A percentile compares a stretch with the other conserved stretches of the same genome.
phyloP scores from a whole-genome alignment of 1,139 yeast genomes.

The Candida glucosophila region DNA sequence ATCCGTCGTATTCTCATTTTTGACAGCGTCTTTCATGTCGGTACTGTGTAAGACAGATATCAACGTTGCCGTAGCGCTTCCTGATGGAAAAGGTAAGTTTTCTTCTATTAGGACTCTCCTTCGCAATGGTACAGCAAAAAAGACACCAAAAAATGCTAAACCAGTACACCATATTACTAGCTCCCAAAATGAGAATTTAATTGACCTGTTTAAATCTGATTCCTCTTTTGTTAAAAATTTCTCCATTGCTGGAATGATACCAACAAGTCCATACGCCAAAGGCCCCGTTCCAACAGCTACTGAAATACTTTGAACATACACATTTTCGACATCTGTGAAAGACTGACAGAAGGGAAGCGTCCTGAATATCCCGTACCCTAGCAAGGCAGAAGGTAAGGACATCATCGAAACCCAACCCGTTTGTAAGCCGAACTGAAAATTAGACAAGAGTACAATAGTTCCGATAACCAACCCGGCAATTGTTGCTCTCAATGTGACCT shows the following conservation, averaged over 20 bases:
- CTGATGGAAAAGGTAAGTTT: conserved; percentile 87
- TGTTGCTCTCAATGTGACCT: conserved; percentile 66
- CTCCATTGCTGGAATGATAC: conserved; percentile 95
- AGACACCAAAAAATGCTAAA: conserved; percentile 87
- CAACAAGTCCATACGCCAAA: conserved; percentile 86
- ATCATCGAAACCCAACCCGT: conserved; percentile 99
- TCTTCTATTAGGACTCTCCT: conserved; percentile 79
- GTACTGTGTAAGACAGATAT: conserved; percentile 80
- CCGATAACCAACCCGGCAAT: conserved; percentile 72
- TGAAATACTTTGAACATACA: conserved; percentile 82
- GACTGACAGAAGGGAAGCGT: conserved; percentile 35
- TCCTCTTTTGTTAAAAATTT: conserved; percentile 74
- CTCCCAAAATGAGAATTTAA: conserved; percentile 36
- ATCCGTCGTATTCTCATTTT: too few species aligned
- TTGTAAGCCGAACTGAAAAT: conserved; percentile 93
- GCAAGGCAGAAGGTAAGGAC: conserved; percentile 90
- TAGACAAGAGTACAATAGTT: conserved; percentile 71
- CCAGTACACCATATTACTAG: conserved; percentile 78
- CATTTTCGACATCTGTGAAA: conserved; percentile 89
- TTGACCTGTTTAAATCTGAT: conserved; percentile 47
- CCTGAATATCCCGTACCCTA: conserved; percentile 79
- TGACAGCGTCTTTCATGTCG: conserved; percentile 38
- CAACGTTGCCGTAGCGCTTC: conserved; percentile 90
- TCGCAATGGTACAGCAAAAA: conserved; percentile 85
- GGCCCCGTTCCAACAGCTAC: conserved; percentile 99